Conservation (phyloP, 768 basidiomycete genomes). For the Naganishia vaughanmartiniae region DNA sequence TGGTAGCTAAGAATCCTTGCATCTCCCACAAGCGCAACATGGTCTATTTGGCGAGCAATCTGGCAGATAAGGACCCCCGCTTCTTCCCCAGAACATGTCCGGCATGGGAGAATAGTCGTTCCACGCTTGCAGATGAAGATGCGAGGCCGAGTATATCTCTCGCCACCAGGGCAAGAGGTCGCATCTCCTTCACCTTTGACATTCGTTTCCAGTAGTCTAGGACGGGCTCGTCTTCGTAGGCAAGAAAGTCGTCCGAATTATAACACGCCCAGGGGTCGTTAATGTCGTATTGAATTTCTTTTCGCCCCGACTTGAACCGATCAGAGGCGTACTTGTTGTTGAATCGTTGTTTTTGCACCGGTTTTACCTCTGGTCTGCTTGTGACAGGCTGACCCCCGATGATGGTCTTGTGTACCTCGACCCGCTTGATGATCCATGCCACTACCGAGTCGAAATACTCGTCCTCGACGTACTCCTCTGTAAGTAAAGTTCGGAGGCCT, state of each 20-base stretch:
- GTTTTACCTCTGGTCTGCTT: not conserved
- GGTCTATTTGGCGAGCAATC: too few species aligned
- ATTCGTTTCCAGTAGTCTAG: constrained; percentile 1
- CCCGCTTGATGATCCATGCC: not conserved
- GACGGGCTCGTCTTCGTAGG: not conserved
- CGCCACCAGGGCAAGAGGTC: too few species aligned
- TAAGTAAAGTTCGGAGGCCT: not conserved
- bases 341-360: not conserved
- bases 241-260: not conserved
- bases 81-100: too few species aligned
- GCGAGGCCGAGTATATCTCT: too few species aligned
- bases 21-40: too few species aligned
- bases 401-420: not conserved
- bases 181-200: not conserved
- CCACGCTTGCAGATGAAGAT: too few species aligned
- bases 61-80: too few species aligned
- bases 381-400: not conserved
- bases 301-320: not conserved
- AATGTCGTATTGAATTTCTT: not conserved
- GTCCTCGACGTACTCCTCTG: not conserved
- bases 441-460: not conserved
- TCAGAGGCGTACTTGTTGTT: not conserved
- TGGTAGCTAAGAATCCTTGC: too few species aligned
- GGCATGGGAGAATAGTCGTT: too few species aligned
- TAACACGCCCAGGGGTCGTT: constrained; percentile 3